Evolutionary conservation across 2,329 filamentous ascomycete genomes (phyloP).

Genomic region (Verticillium nonalfalfae): DNA sequence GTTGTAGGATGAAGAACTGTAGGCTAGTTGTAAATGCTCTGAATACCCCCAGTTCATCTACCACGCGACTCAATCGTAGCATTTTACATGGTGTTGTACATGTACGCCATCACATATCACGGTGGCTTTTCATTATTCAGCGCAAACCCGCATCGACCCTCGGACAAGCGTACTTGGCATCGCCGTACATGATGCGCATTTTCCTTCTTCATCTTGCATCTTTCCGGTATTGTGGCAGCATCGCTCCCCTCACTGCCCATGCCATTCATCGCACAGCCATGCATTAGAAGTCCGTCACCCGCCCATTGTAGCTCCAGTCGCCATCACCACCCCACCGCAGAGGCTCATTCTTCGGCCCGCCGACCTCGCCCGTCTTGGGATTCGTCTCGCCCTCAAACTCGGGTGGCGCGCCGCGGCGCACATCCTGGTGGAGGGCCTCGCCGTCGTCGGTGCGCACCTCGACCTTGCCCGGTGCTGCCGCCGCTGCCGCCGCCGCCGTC

Average conservation of each 20-base stretch:
- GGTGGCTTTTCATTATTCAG: background rate
- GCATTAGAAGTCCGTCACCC: constrained; percentile 81
- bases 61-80: background rate
- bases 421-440: constrained; percentile 53
- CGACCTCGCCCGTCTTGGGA: constrained; percentile 90
- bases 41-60: background rate
- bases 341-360: constrained; percentile 96
- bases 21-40: background rate
- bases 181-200: background rate
- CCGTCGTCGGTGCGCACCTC: constrained; percentile 26
- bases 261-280: background rate
- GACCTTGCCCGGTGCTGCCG: constrained; percentile 7
- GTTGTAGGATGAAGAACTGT: background rate
- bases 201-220: background rate
- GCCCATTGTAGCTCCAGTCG: constrained; percentile 90
- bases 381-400: constrained; percentile 93
- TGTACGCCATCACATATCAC: background rate
- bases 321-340: constrained; percentile 73
- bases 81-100: background rate
- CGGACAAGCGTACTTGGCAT: background rate
- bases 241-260: background rate
- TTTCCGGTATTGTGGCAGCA: too few species aligned
- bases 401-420: constrained; percentile 71
- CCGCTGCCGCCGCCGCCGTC: too few species aligned
- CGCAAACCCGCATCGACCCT: background rate